These are phyloP conservation scores for Solanum ossicruentum DNA, from an alignment of 257 asterid species.

Conservation along the genomic window DNA sequence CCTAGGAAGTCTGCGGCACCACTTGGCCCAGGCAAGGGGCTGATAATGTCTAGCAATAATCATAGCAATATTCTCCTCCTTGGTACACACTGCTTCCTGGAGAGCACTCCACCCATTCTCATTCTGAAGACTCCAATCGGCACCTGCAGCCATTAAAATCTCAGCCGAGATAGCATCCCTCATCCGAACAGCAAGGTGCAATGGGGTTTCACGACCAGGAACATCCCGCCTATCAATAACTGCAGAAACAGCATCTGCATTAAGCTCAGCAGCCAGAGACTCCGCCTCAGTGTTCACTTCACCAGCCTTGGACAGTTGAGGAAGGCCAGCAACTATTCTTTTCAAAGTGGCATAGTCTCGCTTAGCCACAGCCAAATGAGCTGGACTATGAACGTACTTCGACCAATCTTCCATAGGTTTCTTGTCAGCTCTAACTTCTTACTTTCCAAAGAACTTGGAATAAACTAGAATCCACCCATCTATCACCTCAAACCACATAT, in stretches of 20 bases:
- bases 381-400: slow-evolving; percentile 74
- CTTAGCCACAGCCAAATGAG: slow-evolving; percentile 68
- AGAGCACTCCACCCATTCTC: slow-evolving; percentile 99
- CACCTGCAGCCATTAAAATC: slow-evolving; percentile 96
- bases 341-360: slow-evolving; percentile 56
- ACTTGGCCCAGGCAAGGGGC: slow-evolving; percentile 99
- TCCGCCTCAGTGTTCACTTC: slow-evolving; percentile 75
- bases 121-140: slow-evolving; percentile 99
- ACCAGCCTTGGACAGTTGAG: slow-evolving; percentile 78
- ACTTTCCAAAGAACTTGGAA: slow-evolving; percentile 11
- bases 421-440: neutral
- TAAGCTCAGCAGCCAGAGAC: slow-evolving; percentile 71
- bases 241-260: slow-evolving; percentile 75
- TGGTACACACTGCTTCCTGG: slow-evolving; percentile 98
- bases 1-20: slow-evolving; percentile 99
- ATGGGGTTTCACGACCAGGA: slow-evolving; percentile 93
- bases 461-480: slow-evolving; percentile 14
- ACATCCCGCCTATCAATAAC: slow-evolving; percentile 88
- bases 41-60: slow-evolving; percentile 92
- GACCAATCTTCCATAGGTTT: slow-evolving; percentile 71
- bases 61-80: slow-evolving; percentile 92
- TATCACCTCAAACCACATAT: neutral
- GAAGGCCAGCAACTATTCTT: slow-evolving; percentile 56
- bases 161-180: slow-evolving; percentile 76
- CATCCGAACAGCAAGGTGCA: slow-evolving; percentile 85